phyloP scores from a whole-genome alignment of 495 filamentous ascomycete species.

The Podospora comata region DNA sequence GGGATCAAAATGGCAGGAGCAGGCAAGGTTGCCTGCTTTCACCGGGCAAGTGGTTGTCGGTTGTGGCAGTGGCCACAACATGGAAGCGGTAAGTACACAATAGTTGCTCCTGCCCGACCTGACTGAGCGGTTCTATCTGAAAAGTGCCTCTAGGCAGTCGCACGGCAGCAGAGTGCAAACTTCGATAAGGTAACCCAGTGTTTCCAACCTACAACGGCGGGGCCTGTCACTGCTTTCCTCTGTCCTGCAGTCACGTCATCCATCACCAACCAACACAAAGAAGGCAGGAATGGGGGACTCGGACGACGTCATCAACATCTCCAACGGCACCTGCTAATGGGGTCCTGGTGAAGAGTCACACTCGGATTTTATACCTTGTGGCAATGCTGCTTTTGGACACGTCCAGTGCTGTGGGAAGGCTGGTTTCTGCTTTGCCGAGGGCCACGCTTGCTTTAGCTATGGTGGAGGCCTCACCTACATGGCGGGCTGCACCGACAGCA shows the following conservation, averaged over 20 bases:
- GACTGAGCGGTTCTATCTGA: no score
- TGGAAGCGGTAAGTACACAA: no score
- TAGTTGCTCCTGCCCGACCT: no score
- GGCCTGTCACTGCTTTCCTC: not conserved
- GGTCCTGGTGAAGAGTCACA: constrained; percentile 7
- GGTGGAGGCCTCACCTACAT: constrained; percentile 31
- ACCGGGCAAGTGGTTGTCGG: not conserved
- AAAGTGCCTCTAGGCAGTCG: no score
- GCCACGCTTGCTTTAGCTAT: constrained; percentile 30
- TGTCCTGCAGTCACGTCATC: not conserved
- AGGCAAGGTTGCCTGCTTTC: not conserved
- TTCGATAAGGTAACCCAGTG: no score
- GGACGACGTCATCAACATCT: constrained; percentile 23
- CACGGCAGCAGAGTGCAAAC: no score
- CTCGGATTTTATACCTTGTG: constrained; percentile 35
- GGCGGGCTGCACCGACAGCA: constrained; percentile 33
- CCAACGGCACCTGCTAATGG: constrained; percentile 40
- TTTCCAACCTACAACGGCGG: no score
- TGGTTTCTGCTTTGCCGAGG: constrained; percentile 31
- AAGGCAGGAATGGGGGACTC: constrained; percentile 12
- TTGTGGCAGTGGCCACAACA: constrained; percentile 1
- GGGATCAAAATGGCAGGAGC: not conserved
- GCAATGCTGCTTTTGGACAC: constrained; percentile 34
- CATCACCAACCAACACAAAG: not conserved
- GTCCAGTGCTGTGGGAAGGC: constrained; percentile 38